Percentiles rank a stretch among this genome's conserved stretches.
Evolutionary conservation across 768 basidiomycete species (phyloP).

Genomic region (Sutorius australiensis): DNA sequence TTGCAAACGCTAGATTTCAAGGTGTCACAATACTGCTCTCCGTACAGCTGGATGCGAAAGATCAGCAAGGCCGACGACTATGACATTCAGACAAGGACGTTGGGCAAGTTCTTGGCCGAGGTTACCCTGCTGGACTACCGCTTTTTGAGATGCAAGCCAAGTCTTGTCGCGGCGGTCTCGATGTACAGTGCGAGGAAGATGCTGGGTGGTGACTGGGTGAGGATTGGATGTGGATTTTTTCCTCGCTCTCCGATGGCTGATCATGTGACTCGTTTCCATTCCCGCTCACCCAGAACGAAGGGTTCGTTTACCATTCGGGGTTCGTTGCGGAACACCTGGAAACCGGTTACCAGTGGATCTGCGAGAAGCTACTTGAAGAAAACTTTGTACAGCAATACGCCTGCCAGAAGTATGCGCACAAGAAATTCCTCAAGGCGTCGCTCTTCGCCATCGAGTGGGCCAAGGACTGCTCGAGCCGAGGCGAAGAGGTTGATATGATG

Average conservation of each 20-base stretch:
- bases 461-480: constrained; percentile 42
- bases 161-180: constrained; percentile 89
- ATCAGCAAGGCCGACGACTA: constrained; percentile 99
- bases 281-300: constrained; percentile 61
- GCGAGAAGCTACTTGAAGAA: constrained; percentile 76
- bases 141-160: constrained; percentile 91
- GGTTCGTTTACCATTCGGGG: constrained; percentile 89
- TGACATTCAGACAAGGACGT: constrained; percentile 93
- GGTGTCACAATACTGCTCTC: constrained; percentile 96
- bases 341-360: constrained; percentile 74
- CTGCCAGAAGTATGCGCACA: constrained; percentile 94
- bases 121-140: constrained; percentile 90
- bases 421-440: constrained; percentile 95
- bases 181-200: constrained; percentile 96
- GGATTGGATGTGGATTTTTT: constrained; percentile 34
- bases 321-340: constrained; percentile 86
- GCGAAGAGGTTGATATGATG: constrained; percentile 30
- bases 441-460: constrained; percentile 77
- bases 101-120: constrained; percentile 97
- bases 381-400: constrained; percentile 84
- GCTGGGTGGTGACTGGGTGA: constrained; percentile 95
- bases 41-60: constrained; percentile 97
- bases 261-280: constrained; percentile 34
- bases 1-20: constrained; percentile 93
- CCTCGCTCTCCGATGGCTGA: not conserved